Conservation (phyloP, 2,329 filamentous ascomycete species). For the Byssothecium circinans region DNA sequence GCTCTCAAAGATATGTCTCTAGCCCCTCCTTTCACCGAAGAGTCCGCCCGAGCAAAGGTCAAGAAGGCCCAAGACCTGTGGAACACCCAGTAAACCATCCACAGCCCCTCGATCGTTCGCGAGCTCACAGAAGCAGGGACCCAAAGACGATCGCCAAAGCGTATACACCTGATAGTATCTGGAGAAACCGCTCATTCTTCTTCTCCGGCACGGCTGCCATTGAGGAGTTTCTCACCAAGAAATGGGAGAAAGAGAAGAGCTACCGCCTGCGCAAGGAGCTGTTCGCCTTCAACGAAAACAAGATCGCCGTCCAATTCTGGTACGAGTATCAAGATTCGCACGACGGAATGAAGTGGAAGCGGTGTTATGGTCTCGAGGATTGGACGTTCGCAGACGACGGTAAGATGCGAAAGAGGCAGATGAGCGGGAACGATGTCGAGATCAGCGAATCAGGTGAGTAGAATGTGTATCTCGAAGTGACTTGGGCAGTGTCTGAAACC, state of each 20-base stretch:
- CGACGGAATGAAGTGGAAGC: conserved; percentile 65
- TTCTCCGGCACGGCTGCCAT: conserved; percentile 69
- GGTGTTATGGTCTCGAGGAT: conserved; percentile 83
- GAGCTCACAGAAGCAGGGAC: conserved; percentile 52
- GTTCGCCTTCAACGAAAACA: conserved; percentile 74
- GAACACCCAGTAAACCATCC: conserved; percentile 67
- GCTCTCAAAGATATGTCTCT: conserved; percentile 42
- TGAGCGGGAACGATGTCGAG: conserved; percentile 73
- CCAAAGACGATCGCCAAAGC: conserved; percentile 67
- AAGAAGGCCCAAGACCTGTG: conserved; percentile 82
- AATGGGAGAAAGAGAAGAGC: conserved; percentile 72
- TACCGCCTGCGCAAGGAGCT: conserved; percentile 82
- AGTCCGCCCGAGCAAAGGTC: conserved; percentile 73
- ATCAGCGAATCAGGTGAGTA: conserved; percentile 54
- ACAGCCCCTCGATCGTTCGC: background rate
- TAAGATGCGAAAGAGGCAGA: conserved; percentile 72
- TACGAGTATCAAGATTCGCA: conserved; percentile 74
- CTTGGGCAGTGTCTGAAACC: conserved; percentile 8
- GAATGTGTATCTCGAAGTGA: background rate
- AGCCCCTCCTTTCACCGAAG: conserved; percentile 72
- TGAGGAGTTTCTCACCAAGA: conserved; percentile 66
- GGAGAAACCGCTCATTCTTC: conserved; percentile 77
- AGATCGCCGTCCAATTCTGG: conserved; percentile 89
- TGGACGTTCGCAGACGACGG: conserved; percentile 75
- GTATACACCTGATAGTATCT: conserved; percentile 76